phyloP scores from a whole-genome alignment of 73 alveolate species.

The Tetrahymena elliotti region DNA sequence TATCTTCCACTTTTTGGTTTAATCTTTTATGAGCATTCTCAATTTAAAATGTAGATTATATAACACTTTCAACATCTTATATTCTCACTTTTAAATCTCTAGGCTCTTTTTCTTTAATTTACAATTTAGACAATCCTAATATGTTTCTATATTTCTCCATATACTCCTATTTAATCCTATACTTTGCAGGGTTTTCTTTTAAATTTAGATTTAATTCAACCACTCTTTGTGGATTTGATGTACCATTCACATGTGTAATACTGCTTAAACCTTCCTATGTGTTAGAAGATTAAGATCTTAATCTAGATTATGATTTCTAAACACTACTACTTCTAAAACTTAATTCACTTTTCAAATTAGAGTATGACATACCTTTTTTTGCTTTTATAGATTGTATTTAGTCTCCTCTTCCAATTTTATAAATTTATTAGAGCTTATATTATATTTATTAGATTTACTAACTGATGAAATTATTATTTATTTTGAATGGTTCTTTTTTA shows the following conservation, averaged over 20 bases:
- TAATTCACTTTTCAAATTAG: background rate
- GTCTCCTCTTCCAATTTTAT: background rate
- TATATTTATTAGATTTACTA: background rate
- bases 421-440: background rate
- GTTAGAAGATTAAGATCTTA: background rate
- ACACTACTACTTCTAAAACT: background rate
- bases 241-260: background rate
- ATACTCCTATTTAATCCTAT: background rate
- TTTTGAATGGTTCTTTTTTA: background rate
- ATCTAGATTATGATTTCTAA: background rate
- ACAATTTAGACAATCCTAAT: background rate
- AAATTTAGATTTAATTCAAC: background rate
- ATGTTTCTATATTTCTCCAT: background rate
- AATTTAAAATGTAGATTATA: background rate
- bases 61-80: background rate
- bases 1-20: background rate
- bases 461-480: background rate
- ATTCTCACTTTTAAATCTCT: background rate
- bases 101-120: background rate
- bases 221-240: background rate
- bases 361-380: background rate
- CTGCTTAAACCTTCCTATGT: background rate
- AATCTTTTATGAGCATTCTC: background rate
- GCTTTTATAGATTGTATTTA: background rate
- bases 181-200: background rate